Evolutionary conservation across 1,284 basidiomycete genomes (phyloP).

Genomic region (Cutaneotrichosporon sp.): DNA sequence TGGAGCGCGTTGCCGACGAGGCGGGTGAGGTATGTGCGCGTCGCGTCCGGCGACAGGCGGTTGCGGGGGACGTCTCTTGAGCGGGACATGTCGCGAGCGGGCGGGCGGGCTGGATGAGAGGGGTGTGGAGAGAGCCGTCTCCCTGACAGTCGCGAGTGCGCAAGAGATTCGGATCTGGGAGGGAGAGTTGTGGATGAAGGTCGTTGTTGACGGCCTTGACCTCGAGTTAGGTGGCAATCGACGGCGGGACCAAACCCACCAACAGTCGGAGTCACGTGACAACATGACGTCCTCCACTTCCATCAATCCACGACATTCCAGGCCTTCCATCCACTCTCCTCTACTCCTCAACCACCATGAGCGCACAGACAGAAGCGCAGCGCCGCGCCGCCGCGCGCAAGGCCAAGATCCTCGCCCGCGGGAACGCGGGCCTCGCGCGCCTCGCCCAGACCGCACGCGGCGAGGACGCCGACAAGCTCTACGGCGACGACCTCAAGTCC

Average conservation of each 20-base stretch:
- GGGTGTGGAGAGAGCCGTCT: no score
- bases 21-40: slow-evolving; percentile 35
- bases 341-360: slow-evolving; percentile 31
- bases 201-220: no score
- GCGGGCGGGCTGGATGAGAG: no score
- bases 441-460: slow-evolving; percentile 52
- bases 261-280: background rate
- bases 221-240: background rate
- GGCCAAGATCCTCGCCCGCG: slow-evolving; percentile 54
- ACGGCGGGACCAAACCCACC: background rate
- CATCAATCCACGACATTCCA: slow-evolving; percentile 2
- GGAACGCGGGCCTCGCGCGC: slow-evolving; percentile 48
- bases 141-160: no score
- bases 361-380: slow-evolving; percentile 41
- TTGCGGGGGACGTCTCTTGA: background rate
- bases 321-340: background rate
- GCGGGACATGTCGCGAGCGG: background rate
- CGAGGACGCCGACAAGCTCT: slow-evolving; percentile 50
- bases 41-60: slow-evolving; percentile 19
- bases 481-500: slow-evolving; percentile 31
- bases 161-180: no score
- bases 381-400: slow-evolving; percentile 51
- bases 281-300: background rate
- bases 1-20: slow-evolving; percentile 34
- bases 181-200: no score